phyloP scores from a whole-genome alignment of 2,329 filamentous ascomycete genomes.

The Neoscytalidium dimidiatum region DNA sequence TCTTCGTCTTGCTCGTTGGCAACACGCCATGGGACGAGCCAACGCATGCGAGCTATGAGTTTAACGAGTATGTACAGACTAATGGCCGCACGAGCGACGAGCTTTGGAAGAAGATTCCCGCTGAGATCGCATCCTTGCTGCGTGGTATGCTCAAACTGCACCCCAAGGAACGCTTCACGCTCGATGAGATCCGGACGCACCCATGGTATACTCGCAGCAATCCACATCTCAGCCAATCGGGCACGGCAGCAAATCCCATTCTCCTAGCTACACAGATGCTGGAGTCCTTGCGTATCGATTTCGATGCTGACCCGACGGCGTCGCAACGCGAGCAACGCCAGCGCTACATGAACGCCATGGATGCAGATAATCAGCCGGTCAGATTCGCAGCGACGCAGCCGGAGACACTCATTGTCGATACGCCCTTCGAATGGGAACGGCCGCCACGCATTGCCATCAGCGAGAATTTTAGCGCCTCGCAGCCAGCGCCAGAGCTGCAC shows the following conservation, averaged over 20 bases:
- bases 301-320: slow-evolving; percentile 66
- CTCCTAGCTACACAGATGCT: slow-evolving; percentile 93
- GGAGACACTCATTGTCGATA: slow-evolving; percentile 72
- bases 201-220: slow-evolving; percentile 93
- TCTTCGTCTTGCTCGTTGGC: slow-evolving; percentile 91
- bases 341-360: slow-evolving; percentile 58
- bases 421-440: slow-evolving; percentile 85
- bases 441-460: slow-evolving; percentile 58
- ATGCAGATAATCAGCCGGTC: slow-evolving; percentile 59
- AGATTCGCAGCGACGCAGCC: slow-evolving; percentile 82
- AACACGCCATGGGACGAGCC: slow-evolving; percentile 99
- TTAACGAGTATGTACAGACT: slow-evolving; percentile 78
- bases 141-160: slow-evolving; percentile 92
- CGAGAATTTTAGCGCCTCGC: slow-evolving; percentile 49
- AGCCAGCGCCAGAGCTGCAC: slow-evolving; percentile 43
- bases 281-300: slow-evolving; percentile 85
- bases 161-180: slow-evolving; percentile 72
- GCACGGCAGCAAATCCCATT: slow-evolving; percentile 75
- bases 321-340: slow-evolving; percentile 44
- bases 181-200: slow-evolving; percentile 83
- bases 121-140: slow-evolving; percentile 75
- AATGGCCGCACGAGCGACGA: slow-evolving; percentile 82
- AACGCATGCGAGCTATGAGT: slow-evolving; percentile 83
- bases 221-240: slow-evolving; percentile 71
- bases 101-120: slow-evolving; percentile 78